Conservation (phyloP, 202 grass and related monocot species). For the Schoenoplectus tabernaemontani region DNA sequence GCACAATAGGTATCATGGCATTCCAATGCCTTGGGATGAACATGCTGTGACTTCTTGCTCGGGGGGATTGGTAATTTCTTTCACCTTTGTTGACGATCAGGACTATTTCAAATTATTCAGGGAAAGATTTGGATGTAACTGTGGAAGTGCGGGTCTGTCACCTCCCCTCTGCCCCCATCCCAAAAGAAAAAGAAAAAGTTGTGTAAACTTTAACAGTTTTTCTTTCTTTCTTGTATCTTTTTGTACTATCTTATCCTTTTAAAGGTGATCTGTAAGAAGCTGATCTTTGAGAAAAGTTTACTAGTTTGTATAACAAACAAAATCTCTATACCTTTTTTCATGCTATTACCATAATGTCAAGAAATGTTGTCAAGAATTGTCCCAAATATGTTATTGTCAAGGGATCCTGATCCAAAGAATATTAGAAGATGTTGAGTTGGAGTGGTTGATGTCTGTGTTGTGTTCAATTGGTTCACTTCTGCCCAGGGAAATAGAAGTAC, state of each 20-base stretch:
- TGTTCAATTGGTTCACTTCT: neutral
- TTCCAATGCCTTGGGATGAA: constrained; percentile 88
- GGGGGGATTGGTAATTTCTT: constrained; percentile 70
- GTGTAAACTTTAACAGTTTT: neutral
- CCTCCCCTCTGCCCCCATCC: neutral
- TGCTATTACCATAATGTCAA: no score
- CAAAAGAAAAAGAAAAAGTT: neutral
- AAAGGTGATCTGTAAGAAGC: no score
- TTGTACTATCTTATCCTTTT: no score
- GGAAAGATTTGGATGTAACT: neutral
- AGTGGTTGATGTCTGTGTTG: neutral
- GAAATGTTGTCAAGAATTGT: no score
- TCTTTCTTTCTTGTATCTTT: no score
- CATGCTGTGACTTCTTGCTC: constrained; percentile 92
- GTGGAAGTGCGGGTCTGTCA: neutral
- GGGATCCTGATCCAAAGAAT: no score
- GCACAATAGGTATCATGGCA: constrained; percentile 84
- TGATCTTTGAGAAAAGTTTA: no score
- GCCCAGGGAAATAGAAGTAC: constrained; percentile 63
- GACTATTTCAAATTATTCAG: neutral
- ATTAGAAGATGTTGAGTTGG: no score
- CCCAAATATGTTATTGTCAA: no score
- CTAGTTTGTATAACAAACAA: no score
- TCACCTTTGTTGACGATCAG: neutral
- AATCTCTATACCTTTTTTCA: no score